Percentiles rank a stretch among this genome's conserved stretches.
phyloP scores from a whole-genome alignment of 257 asterid species.

The Verbascum thapsus region DNA sequence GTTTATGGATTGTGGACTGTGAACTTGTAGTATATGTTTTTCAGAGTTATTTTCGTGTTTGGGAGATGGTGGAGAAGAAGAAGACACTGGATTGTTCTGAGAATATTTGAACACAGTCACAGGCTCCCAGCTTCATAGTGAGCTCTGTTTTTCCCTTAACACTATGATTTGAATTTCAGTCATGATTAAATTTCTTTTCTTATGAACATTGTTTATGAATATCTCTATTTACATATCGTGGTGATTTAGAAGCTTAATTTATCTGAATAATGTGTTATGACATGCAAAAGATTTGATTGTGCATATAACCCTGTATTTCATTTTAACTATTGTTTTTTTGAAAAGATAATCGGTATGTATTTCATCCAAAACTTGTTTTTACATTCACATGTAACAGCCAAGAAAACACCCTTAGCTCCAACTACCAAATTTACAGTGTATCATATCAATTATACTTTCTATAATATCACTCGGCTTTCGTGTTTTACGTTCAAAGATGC shows the following conservation, averaged over 20 bases:
- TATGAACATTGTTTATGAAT: background rate
- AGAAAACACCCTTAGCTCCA: too few species aligned
- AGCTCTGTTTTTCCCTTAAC: conserved; percentile 20
- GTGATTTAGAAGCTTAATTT: background rate
- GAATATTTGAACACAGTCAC: background rate
- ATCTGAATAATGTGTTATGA: background rate
- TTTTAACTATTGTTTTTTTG: background rate
- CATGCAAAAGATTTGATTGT: background rate
- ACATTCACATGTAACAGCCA: too few species aligned
- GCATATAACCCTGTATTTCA: background rate
- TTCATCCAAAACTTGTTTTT: too few species aligned
- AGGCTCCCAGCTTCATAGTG: conserved; percentile 1
- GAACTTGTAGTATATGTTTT: conserved; percentile 11
- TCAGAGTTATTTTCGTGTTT: background rate
- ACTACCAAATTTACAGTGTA: too few species aligned
- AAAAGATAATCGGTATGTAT: background rate
- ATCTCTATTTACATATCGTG: background rate
- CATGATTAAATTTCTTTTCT: background rate
- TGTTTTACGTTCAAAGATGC: too few species aligned
- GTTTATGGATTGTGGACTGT: background rate
- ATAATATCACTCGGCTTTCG: too few species aligned
- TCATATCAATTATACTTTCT: too few species aligned
- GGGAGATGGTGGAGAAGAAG: conserved; percentile 23
- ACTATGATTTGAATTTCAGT: conserved; percentile 19
- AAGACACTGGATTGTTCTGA: conserved; percentile 5